Evolutionary conservation across 805 yeast species (phyloP).

Genomic region (Ogataea minuta): DNA sequence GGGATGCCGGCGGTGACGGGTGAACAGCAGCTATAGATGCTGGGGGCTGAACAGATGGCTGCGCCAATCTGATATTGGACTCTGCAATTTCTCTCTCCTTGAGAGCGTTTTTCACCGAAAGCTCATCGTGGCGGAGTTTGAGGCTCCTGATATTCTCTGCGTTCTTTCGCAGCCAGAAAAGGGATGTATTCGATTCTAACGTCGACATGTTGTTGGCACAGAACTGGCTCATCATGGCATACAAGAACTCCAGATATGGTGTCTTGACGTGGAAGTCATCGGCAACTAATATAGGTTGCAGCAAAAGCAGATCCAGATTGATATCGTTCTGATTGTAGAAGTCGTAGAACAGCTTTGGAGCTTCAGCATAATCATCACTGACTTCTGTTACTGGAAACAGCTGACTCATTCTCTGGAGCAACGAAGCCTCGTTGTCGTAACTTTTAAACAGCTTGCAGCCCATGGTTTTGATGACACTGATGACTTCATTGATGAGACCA

Average conservation of each 20-base stretch:
- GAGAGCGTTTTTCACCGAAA: constrained; percentile 28
- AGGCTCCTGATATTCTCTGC: constrained; percentile 29
- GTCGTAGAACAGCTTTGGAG: constrained; percentile 65
- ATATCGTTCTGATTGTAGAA: constrained; percentile 56
- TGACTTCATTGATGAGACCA: constrained; percentile 74
- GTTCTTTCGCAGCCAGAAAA: constrained; percentile 35
- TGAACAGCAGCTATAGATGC: constrained; percentile 21
- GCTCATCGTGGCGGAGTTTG: constrained; percentile 27
- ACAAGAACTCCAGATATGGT: constrained; percentile 85
- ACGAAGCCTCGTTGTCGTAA: constrained; percentile 61
- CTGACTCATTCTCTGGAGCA: constrained; percentile 53
- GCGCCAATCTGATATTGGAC: constrained; percentile 27
- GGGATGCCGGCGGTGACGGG: constrained; percentile 9
- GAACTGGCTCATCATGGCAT: constrained; percentile 71
- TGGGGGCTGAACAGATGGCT: constrained; percentile 12
- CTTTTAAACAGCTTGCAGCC: constrained; percentile 70
- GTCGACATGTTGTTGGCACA: constrained; percentile 46
- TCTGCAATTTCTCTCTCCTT: constrained; percentile 27
- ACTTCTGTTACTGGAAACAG: constrained; percentile 37
- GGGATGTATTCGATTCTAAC: constrained; percentile 30
- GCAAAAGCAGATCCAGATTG: constrained; percentile 69
- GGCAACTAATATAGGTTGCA: constrained; percentile 87
- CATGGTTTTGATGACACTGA: constrained; percentile 73
- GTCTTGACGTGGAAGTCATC: constrained; percentile 85
- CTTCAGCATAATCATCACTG: constrained; percentile 37